Base-by-base conservation (phyloP, 2,329 filamentous ascomycete species). In the Rutstroemia sp. region DNA sequence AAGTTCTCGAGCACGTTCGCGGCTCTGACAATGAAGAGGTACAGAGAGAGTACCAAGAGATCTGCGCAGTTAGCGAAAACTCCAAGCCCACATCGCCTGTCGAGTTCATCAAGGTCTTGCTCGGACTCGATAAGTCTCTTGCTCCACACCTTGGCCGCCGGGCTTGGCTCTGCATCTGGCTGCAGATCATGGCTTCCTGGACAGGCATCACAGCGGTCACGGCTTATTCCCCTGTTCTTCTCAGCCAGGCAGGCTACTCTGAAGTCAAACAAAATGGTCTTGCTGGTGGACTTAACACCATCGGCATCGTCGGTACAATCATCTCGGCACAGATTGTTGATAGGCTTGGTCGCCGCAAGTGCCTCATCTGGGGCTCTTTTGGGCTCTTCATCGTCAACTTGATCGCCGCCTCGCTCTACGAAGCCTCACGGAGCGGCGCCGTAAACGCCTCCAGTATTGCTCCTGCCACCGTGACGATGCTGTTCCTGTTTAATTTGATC, bases 291-390 rank as follows among this genome's bases (percentile, higher is more conserved):
- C 65, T 79, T 16, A 80, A 79, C 64, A 79, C 76, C 0, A 71
- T 80, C 49, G 77, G 77, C 12, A 76, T 80, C 25, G 59, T 78
- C 2, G 77, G 76, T 1, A 80, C 77, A 2, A 74, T 78, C 38
- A 76, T 78, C 56, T 75, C 73, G 53, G 74, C 51, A 14, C 25
- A 83, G 62, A 74, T 87, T 4, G 82, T 88, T 3, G 85, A 89
- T 67, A 78, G 78, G 61, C 84, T 78, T 52, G 86, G 86, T 41
- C 81, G 86, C n/a, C 80, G 86, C 47, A 79, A 78, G 67, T 85
- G 83, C 5, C 74, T 90, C 1, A 78, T 88, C 60, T 64, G 79
- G 8, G 86, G 86, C 44, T 83, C 79, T 4, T 62, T 84, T 19
- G 46, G 46, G 25, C 46, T 77, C 2, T 73, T 77, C 49, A 75